Conservation (phyloP, 2,329 filamentous ascomycete species). For the Monosporascus sp. region DNA sequence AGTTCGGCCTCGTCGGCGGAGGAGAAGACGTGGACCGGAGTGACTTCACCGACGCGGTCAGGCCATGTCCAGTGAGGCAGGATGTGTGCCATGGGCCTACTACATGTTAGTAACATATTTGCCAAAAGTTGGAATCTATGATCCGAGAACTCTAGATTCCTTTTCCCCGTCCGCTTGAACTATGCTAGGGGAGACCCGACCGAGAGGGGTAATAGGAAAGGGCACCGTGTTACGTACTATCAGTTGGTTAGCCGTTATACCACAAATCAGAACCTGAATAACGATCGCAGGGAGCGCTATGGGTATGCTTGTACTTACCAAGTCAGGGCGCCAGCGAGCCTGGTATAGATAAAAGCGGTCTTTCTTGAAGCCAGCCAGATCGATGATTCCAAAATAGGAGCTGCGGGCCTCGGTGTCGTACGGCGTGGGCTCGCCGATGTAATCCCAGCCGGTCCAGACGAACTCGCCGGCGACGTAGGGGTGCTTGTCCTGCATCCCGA, state of each 20-base stretch:
- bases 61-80: conserved; percentile 54
- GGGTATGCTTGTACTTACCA: conserved; percentile 12
- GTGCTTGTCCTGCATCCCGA: conserved; percentile 40
- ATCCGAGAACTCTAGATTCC: neutral
- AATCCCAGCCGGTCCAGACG: conserved; percentile 48
- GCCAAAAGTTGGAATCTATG: neutral
- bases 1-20: conserved; percentile 49
- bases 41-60: conserved; percentile 38
- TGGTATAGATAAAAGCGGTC: conserved; percentile 53
- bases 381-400: conserved; percentile 53
- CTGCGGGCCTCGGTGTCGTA: conserved; percentile 39
- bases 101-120: neutral
- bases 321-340: conserved; percentile 44
- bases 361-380: conserved; percentile 52
- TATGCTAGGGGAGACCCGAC: neutral
- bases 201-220: neutral
- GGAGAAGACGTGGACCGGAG: conserved; percentile 50
- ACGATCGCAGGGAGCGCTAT: too few relatives aligned
- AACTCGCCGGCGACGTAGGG: conserved; percentile 49
- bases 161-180: neutral
- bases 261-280: too few relatives aligned
- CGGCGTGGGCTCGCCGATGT: conserved; percentile 45
- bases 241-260: too few relatives aligned
- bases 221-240: neutral
- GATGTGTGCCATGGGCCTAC: conserved; percentile 40